Percentiles rank a stretch among this genome's conserved stretches.
Conservation (phyloP, 805 yeast species). For the Sungouiozyma intestinalis region DNA sequence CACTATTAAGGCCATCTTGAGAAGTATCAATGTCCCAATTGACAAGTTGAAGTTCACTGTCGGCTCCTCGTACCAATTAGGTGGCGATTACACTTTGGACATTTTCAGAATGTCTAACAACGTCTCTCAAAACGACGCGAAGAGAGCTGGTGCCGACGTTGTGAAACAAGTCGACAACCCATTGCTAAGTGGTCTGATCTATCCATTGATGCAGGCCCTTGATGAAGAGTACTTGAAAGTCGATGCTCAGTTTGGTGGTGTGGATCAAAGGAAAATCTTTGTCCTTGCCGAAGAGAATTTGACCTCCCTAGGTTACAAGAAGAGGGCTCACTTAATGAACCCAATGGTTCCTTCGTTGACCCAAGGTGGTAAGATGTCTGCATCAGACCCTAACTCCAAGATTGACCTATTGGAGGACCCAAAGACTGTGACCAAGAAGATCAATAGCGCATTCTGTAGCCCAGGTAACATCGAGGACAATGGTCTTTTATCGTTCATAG, state of each 20-base stretch:
- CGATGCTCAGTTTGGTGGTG: constrained; percentile 98
- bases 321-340: constrained; percentile 97
- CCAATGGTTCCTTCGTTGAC: constrained; percentile 97
- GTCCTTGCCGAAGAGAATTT: constrained; percentile 94
- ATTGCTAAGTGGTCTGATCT: constrained; percentile 81
- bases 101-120: constrained; percentile 73
- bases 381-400: constrained; percentile 96
- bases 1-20: constrained; percentile 75
- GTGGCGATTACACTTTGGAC: constrained; percentile 75
- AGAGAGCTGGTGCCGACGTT: constrained; percentile 99
- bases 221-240: constrained; percentile 85
- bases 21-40: constrained; percentile 81
- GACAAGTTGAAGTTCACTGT: constrained; percentile 74
- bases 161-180: constrained; percentile 97
- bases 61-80: constrained; percentile 85
- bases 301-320: constrained; percentile 79
- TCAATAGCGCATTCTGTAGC: constrained; percentile 86
- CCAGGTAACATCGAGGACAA: constrained; percentile 90
- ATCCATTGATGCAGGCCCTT: constrained; percentile 97
- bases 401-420: constrained; percentile 89
- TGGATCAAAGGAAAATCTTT: constrained; percentile 95
- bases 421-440: constrained; percentile 78
- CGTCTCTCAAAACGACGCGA: constrained; percentile 91
- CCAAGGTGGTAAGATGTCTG: constrained; percentile 98
- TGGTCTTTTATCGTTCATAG: constrained; percentile 79